Evolutionary conservation across 495 filamentous ascomycete species (phyloP).

Genomic region (Evernia prunastri): DNA sequence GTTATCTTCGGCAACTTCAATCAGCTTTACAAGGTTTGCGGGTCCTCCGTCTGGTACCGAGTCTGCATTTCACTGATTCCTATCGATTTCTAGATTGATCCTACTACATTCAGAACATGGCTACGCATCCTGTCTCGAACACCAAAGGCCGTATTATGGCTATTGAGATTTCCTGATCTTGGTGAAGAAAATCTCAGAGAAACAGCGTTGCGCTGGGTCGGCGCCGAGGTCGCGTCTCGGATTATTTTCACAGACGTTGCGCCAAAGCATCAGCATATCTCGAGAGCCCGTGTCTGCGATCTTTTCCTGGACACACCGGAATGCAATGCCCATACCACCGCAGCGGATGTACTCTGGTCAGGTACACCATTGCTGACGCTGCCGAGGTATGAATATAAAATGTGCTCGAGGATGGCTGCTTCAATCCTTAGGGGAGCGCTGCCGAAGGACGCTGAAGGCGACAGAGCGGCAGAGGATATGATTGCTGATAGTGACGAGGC

Average conservation of each 20-base stretch:
- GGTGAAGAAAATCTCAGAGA: conserved; percentile 79
- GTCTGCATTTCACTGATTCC: conserved; percentile 13
- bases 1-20: conserved; percentile 98
- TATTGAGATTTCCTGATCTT: conserved; percentile 91
- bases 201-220: conserved; percentile 78
- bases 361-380: conserved; percentile 88
- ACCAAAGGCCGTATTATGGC: conserved; percentile 88
- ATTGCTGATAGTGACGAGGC: conserved; percentile 69
- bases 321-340: conserved; percentile 97
- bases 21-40: conserved; percentile 90
- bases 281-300: conserved; percentile 84
- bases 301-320: conserved; percentile 96
- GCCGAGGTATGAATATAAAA: conserved; percentile 95
- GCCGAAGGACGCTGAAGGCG: conserved; percentile 60
- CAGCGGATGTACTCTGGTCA: conserved; percentile 93
- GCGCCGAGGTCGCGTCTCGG: conserved; percentile 77
- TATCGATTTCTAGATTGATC: conserved; percentile 68
- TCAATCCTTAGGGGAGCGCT: conserved; percentile 87
- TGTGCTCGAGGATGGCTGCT: conserved; percentile 97
- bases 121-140: conserved; percentile 82
- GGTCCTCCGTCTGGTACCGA: conserved; percentile 8
- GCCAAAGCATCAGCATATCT: conserved; percentile 90
- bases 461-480: conserved; percentile 63
- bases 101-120: conserved; percentile 94
- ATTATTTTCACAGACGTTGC: conserved; percentile 96